A percentile compares a stretch with the other conserved stretches of the same genome.
These are phyloP conservation scores for Aureobasidium melanogenum DNA, from an alignment of 2,329 filamentous ascomycete species.

Conservation along the genomic window DNA sequence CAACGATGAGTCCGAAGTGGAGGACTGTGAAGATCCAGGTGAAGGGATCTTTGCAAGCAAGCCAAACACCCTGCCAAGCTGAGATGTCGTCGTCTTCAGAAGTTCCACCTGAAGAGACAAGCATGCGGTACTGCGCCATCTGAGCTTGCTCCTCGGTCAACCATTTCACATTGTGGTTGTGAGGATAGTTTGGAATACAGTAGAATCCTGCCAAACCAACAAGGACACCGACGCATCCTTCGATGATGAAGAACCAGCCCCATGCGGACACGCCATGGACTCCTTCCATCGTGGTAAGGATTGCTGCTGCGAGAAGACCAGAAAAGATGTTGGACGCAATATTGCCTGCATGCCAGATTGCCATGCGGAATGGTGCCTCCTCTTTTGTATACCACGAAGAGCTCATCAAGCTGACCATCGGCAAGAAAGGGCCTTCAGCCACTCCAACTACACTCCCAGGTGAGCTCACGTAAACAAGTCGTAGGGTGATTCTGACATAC, in stretches of 20 bases:
- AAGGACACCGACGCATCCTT: conserved; percentile 20
- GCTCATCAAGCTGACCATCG: conserved; percentile 30
- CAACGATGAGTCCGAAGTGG: not conserved
- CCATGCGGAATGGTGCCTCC: not conserved
- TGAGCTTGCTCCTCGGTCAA: conserved; percentile 16
- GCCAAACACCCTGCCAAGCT: conserved; percentile 35
- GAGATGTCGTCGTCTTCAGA: conserved; percentile 31
- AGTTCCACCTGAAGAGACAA: conserved; percentile 39
- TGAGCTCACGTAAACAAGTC: no score
- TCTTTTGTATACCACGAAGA: conserved; percentile 40
- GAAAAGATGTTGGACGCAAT: not conserved
- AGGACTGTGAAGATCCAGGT: conserved; percentile 36
- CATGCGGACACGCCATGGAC: not conserved
- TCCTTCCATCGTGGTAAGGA: not conserved
- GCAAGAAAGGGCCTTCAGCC: conserved; percentile 36
- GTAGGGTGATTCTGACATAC: no score
- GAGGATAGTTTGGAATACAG: conserved; percentile 55
- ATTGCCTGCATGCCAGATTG: not conserved
- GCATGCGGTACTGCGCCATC: conserved; percentile 35
- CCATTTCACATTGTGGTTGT: conserved; percentile 27
- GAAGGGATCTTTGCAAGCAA: conserved; percentile 41
- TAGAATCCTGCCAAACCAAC: conserved; percentile 20
- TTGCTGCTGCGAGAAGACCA: not conserved
- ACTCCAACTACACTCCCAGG: no score
- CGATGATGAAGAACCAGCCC: conserved; percentile 26